A percentile compares a stretch with the other conserved stretches of the same genome.
phyloP scores from a whole-genome alignment of 2,329 filamentous ascomycete genomes.

The Ophiostoma australiae region DNA sequence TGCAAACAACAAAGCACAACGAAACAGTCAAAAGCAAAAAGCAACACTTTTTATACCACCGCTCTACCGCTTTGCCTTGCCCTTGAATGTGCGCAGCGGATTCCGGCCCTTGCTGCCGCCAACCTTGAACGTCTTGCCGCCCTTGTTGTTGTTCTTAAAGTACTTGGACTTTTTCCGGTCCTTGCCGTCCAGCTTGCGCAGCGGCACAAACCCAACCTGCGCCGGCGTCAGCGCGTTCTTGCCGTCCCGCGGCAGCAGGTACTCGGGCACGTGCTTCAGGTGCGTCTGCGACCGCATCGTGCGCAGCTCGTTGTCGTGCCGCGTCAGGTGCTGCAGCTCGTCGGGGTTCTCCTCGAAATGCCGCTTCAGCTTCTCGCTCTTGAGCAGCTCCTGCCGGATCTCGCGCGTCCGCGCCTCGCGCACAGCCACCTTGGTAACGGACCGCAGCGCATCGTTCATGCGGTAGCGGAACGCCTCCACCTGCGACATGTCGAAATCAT shows the following conservation, averaged over 20 bases:
- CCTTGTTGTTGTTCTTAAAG: constrained; percentile 56
- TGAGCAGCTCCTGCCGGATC: constrained; percentile 81
- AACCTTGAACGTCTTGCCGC: constrained; percentile 28
- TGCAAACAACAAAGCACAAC: not conserved
- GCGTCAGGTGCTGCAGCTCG: constrained; percentile 70
- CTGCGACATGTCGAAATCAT: constrained; percentile 90
- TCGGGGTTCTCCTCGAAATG: constrained; percentile 97
- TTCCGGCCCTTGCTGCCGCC: constrained; percentile 24
- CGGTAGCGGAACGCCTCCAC: constrained; percentile 93
- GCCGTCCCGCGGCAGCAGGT: constrained; percentile 74
- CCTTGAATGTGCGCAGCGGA: constrained; percentile 27
- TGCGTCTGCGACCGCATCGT: constrained; percentile 81
- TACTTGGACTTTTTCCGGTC: constrained; percentile 38
- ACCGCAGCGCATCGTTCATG: constrained; percentile 84
- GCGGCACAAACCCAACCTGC: constrained; percentile 71
- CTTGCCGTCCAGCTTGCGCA: constrained; percentile 52
- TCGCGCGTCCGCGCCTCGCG: constrained; percentile 86
- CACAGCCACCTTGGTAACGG: constrained; percentile 83
- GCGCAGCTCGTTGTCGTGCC: constrained; percentile 84
- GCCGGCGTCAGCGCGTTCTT: constrained; percentile 61
- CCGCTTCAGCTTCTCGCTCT: constrained; percentile 87
- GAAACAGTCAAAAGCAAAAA: not conserved
- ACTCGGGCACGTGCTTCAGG: constrained; percentile 90
- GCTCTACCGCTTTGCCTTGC: constrained; percentile 20
- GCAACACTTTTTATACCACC: not conserved